These are phyloP conservation scores for Jatropha podagrica DNA, from an alignment of 441 rosid genomes.

Conservation along the genomic window DNA sequence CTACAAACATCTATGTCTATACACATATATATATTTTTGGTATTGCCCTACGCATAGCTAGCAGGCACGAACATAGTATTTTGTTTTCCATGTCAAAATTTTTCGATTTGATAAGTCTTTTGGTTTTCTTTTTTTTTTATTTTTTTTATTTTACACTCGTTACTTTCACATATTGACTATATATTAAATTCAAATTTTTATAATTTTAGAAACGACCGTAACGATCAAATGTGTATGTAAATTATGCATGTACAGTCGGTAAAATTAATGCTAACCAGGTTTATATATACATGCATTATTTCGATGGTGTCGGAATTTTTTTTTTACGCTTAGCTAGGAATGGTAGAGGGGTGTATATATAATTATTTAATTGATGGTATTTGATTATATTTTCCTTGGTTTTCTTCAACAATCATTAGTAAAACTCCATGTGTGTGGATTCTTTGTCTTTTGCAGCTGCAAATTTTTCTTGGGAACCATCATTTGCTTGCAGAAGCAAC, in stretches of 20 bases:
- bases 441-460: slow-evolving; percentile 31
- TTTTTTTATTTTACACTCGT: too few species aligned
- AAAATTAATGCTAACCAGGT: background rate
- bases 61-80: background rate
- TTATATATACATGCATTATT: background rate
- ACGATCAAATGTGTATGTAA: too few species aligned
- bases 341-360: too few species aligned
- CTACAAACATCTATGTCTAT: slow-evolving; percentile 19
- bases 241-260: too few species aligned
- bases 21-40: background rate
- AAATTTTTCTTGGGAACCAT: slow-evolving; percentile 20
- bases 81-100: background rate
- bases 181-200: too few species aligned
- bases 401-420: slow-evolving; percentile 45
- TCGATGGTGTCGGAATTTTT: background rate
- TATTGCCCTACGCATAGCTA: slow-evolving; percentile 1
- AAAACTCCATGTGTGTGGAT: slow-evolving; percentile 31
- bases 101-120: too few species aligned
- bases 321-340: background rate
- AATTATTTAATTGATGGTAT: too few species aligned
- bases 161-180: too few species aligned
- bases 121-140: too few species aligned
- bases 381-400: slow-evolving; percentile 17
- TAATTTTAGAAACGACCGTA: too few species aligned
- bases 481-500: background rate